A percentile compares a stretch with the other conserved stretches of the same genome.
phyloP scores from a whole-genome alignment of 2,329 filamentous ascomycete species.

The Alternaria incomplexa region DNA sequence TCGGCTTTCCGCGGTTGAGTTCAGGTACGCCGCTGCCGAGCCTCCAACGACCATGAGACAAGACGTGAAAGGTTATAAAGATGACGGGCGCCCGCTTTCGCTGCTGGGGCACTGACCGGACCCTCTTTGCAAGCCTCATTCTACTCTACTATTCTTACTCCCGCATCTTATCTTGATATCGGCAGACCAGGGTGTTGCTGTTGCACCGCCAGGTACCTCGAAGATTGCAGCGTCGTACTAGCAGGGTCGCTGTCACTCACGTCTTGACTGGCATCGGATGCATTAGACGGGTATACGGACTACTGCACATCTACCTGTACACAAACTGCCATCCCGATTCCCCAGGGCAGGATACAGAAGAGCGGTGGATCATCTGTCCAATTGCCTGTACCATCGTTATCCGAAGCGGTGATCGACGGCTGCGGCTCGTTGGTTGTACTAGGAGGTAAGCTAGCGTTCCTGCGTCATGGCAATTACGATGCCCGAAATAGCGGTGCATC shows the following conservation, averaged over 20 bases:
- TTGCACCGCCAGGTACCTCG: conserved; percentile 8
- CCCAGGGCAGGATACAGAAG: conserved; percentile 15
- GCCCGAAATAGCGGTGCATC: conserved; percentile 6
- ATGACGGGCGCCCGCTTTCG: not conserved
- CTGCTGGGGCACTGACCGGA: not conserved
- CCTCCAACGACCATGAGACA: conserved; percentile 1
- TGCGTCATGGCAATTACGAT: not conserved
- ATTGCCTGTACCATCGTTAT: conserved; percentile 30
- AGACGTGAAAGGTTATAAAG: conserved; percentile 1
- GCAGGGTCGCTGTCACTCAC: not conserved
- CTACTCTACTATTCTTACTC: not conserved
- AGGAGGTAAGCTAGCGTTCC: conserved; percentile 1
- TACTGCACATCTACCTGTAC: conserved; percentile 4
- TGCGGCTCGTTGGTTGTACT: conserved; percentile 7
- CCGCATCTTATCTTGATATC: conserved; percentile 6
- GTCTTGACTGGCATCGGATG: conserved; percentile 3
- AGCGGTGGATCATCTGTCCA: conserved; percentile 40
- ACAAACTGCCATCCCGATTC: conserved; percentile 5
- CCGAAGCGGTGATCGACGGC: conserved; percentile 3
- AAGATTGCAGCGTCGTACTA: conserved; percentile 29
- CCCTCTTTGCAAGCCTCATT: not conserved
- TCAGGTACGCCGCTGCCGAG: conserved; percentile 18
- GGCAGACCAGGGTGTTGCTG: conserved; percentile 8
- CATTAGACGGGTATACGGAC: not conserved
- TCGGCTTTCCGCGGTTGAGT: conserved; percentile 20